A percentile compares a stretch with the other conserved stretches of the same genome.
Evolutionary conservation across 1,284 basidiomycete species (phyloP).

Genomic region (Neolentinus lepideus): DNA sequence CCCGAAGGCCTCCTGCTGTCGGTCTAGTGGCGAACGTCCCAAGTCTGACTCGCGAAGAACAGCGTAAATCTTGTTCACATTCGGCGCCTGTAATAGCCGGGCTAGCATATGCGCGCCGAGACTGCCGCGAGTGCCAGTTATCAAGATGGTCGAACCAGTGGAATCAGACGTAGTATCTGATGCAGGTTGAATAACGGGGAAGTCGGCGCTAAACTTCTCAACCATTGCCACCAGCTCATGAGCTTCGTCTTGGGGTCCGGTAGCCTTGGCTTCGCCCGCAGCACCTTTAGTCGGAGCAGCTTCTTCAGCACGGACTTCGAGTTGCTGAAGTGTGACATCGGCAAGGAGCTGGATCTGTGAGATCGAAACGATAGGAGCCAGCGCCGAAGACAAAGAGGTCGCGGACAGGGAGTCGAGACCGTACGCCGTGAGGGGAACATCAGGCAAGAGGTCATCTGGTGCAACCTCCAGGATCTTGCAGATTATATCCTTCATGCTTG

Average conservation of each 20-base stretch:
- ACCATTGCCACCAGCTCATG: not conserved
- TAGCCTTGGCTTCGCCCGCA: not conserved
- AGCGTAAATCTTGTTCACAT: constrained; percentile 21
- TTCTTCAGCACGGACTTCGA: not conserved
- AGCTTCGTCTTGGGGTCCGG: not conserved
- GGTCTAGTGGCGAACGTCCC: constrained; percentile 10
- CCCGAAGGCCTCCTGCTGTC: constrained; percentile 22
- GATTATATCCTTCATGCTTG: constrained; percentile 12
- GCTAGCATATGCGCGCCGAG: constrained; percentile 13
- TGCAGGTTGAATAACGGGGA: not conserved
- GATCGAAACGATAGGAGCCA: constrained; percentile 22
- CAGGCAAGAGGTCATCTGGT: constrained; percentile 23
- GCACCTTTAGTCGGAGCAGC: not conserved
- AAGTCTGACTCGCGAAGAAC: constrained; percentile 19
- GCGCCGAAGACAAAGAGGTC: constrained; percentile 23
- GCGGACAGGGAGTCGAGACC: constrained; percentile 35
- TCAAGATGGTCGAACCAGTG: constrained; percentile 7
- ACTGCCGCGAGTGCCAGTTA: constrained; percentile 18
- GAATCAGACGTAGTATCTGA: not conserved
- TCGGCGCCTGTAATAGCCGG: constrained; percentile 14
- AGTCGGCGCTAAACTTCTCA: not conserved
- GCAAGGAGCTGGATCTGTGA: constrained; percentile 31
- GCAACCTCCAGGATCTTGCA: constrained; percentile 22
- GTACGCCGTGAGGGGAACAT: constrained; percentile 32
- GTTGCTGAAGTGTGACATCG: constrained; percentile 20